These are phyloP conservation scores for Colletotrichum musicola DNA, from an alignment of 2,329 filamentous ascomycete species.

Conservation along the genomic window DNA sequence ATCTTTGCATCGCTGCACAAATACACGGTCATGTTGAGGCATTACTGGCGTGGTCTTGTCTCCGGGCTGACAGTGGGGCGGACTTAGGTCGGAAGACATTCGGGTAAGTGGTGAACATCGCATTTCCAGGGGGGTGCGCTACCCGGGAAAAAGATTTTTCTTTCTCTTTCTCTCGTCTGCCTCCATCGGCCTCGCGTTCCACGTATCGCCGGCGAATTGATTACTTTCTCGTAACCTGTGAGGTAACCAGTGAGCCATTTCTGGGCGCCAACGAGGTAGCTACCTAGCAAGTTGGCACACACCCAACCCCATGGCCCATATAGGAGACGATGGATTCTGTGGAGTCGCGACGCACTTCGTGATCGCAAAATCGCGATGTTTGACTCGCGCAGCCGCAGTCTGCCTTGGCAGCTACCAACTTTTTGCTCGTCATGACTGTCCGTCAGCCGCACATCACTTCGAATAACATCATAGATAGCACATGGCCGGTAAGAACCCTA, in stretches of 20 bases:
- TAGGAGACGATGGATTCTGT: constrained; percentile 6
- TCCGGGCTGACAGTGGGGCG: constrained; percentile 14
- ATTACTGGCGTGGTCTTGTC: constrained; percentile 1
- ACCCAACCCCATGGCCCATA: background rate
- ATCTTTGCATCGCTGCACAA: constrained; percentile 10
- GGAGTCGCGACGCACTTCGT: constrained; percentile 24
- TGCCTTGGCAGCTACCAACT: constrained; percentile 27
- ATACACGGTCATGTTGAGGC: background rate
- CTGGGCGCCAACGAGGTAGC: no score
- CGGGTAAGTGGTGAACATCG: constrained; percentile 18
- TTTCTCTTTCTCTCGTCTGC: background rate
- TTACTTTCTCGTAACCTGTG: constrained; percentile 6
- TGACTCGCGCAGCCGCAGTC: constrained; percentile 21
- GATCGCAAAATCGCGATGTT: constrained; percentile 26
- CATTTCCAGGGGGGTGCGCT: background rate
- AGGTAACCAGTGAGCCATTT: no score
- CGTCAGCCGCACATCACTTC: constrained; percentile 3
- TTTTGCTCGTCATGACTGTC: constrained; percentile 2
- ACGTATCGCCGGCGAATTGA: background rate
- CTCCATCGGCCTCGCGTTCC: no score
- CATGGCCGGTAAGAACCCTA: background rate
- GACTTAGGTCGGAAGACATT: constrained; percentile 19
- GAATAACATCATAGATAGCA: background rate
- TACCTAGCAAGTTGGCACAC: no score
- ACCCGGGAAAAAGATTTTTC: background rate